Evolutionary conservation across 2,329 filamentous ascomycete genomes (phyloP), one percentile per base, ranked within the genome.

Genomic region (Exophiala calicioides): DNA sequence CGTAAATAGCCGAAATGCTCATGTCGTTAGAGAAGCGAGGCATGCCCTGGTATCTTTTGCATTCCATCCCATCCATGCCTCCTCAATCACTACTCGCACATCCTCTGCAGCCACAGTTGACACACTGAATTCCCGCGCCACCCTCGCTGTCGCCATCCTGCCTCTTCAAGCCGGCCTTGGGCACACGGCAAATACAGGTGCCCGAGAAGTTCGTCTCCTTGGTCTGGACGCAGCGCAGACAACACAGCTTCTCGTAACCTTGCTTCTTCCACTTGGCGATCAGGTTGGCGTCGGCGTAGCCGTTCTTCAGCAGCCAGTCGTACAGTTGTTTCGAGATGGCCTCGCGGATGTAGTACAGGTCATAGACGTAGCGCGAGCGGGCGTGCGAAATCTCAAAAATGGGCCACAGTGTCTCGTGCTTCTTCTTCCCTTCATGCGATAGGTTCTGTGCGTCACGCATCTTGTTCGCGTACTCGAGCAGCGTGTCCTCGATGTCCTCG

Each of bases 221-320:
- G n/a, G 93, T 96, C 70, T 98, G 93, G 46, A 98, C 91, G 69
- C 93, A 98, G 53, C 90, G 82, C 44, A 96, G 76, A 68, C 93
- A 98, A 70, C 93, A 98, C 32, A 98, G 73, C 87, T 97, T 96
- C 70, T 98, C 93, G 63, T 98, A 98, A 12, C 93, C 93, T 63
- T 94, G 87, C 75, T 98, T 98, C 81, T 98, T 98, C 93, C 93
- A 98, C 74, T 98, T 98, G 10, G 93, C 93, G 64, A 98, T 97
- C 64, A 98, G 74, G 74, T 90, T 93, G 34, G 88, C 82, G 70
- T 98, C 93, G 4, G 90, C 93, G 66, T 98, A 97, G 38, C 85
- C 84, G 65, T 98, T 96, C 79, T 98, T 98, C 50, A 98, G 74
- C 56, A 97, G 74, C 85, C 88, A 98, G 59, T 97, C 93, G 70